These are phyloP conservation scores for Scheffersomyces cryptocercus DNA, from an alignment of 1,139 yeast species.

Conservation along the genomic window DNA sequence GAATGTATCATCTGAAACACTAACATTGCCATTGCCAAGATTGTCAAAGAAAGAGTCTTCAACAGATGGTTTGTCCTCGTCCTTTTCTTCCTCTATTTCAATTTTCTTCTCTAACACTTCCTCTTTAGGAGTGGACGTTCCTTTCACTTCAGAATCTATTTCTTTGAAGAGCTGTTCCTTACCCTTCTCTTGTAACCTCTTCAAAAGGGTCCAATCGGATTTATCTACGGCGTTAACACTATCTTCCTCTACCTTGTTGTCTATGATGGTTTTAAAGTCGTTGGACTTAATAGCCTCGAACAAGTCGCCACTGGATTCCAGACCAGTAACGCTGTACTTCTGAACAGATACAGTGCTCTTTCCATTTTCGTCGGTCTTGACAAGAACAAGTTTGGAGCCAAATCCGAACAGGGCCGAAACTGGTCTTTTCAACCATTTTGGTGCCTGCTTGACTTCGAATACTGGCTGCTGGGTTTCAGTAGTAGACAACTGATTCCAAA, in stretches of 20 bases:
- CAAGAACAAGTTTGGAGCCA: slow-evolving; percentile 82
- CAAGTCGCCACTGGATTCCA: slow-evolving; percentile 47
- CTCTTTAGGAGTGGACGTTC: slow-evolving; percentile 22
- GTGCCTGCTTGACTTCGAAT: slow-evolving; percentile 75
- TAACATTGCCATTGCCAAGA: slow-evolving; percentile 34
- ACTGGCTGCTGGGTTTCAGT: slow-evolving; percentile 75
- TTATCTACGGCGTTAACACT: slow-evolving; percentile 46
- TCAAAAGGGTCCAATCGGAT: slow-evolving; percentile 77
- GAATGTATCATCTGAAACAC: slow-evolving; percentile 19
- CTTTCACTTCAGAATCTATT: slow-evolving; percentile 18
- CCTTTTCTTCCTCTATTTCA: slow-evolving; percentile 10
- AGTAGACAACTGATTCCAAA: slow-evolving; percentile 80
- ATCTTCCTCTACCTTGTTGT: slow-evolving; percentile 46
- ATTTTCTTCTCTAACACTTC: slow-evolving; percentile 7
- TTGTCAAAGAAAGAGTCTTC: slow-evolving; percentile 52
- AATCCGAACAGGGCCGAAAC: slow-evolving; percentile 83
- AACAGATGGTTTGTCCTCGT: slow-evolving; percentile 32
- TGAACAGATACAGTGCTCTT: slow-evolving; percentile 50
- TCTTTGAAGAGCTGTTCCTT: slow-evolving; percentile 40
- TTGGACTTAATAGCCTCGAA: slow-evolving; percentile 59
- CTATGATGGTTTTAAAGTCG: slow-evolving; percentile 57
- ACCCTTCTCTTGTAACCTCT: slow-evolving; percentile 54
- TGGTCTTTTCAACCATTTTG: slow-evolving; percentile 83
- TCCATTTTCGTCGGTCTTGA: slow-evolving; percentile 43
- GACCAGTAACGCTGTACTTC: slow-evolving; percentile 45